A percentile compares a stretch with the other conserved stretches of the same genome.
Evolutionary conservation across 139 green algal species (phyloP).

Genomic region (Haematococcus lacustris): DNA sequence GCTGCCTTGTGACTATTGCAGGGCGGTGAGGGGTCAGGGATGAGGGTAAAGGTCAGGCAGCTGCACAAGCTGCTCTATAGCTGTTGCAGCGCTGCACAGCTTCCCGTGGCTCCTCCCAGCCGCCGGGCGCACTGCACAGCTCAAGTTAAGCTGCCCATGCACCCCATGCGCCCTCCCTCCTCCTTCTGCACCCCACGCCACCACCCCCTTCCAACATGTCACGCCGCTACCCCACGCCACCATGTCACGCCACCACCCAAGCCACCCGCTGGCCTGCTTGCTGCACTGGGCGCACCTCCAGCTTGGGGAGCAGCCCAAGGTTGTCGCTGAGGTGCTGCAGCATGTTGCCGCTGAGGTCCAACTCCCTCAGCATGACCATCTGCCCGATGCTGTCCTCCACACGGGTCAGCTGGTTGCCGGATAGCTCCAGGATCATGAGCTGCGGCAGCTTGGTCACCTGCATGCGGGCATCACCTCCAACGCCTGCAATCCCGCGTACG

Average conservation of each 20-base stretch:
- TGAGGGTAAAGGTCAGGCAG: too few species aligned
- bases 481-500: too few species aligned
- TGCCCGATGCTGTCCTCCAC: conserved; percentile 52
- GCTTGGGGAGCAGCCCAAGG: conserved; percentile 39
- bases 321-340: conserved; percentile 51
- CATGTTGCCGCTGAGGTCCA: conserved; percentile 61
- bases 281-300: conserved; percentile 46
- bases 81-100: too few species aligned
- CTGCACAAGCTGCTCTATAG: too few species aligned
- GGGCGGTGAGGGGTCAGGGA: too few species aligned
- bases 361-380: conserved; percentile 39
- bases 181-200: too few species aligned
- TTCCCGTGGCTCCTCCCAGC: neutral
- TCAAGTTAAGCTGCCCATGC: too few species aligned
- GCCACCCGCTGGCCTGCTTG: neutral
- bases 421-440: conserved; percentile 57
- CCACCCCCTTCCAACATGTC: too few species aligned
- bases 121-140: too few species aligned
- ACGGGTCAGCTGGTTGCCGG: conserved; percentile 64
- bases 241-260: neutral
- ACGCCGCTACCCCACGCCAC: neutral
- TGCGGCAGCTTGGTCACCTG: conserved; percentile 27
- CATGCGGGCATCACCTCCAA: too few species aligned
- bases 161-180: too few species aligned
- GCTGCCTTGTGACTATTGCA: too few species aligned